These are phyloP conservation scores for Populus euphratica DNA, from an alignment of 345 rosid species.

Conservation along the genomic window DNA sequence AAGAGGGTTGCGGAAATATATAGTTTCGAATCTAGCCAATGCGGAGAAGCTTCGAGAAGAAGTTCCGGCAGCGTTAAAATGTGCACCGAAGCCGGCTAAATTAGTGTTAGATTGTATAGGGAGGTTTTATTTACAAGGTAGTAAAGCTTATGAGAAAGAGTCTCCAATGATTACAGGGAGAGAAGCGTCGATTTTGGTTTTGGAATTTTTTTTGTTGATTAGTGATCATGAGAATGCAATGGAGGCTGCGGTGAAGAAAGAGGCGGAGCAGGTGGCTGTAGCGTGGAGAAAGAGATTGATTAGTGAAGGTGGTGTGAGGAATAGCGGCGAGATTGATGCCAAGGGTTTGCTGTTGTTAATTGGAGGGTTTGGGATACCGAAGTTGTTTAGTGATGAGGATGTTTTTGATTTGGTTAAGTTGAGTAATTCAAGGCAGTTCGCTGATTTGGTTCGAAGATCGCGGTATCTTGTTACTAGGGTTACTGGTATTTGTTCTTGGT, in stretches of 20 bases:
- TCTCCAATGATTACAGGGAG: slow-evolving; percentile 51
- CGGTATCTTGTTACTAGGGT: slow-evolving; percentile 38
- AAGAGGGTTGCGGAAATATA: slow-evolving; percentile 51
- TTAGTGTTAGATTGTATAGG: slow-evolving; percentile 73
- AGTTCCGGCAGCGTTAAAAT: slow-evolving; percentile 49
- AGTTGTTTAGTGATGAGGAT: slow-evolving; percentile 41
- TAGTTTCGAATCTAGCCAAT: slow-evolving; percentile 34
- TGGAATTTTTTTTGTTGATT: slow-evolving; percentile 53
- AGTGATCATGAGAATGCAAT: slow-evolving; percentile 6
- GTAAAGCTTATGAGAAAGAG: slow-evolving; percentile 42
- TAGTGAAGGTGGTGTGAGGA: slow-evolving; percentile 54
- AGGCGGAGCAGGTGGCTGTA: slow-evolving; percentile 49
- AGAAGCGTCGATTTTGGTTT: slow-evolving; percentile 45
- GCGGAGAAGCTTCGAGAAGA: slow-evolving; percentile 42
- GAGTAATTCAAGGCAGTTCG: slow-evolving; percentile 41
- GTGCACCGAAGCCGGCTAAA: slow-evolving; percentile 53
- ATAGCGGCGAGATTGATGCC: slow-evolving; percentile 51
- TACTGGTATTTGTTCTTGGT: slow-evolving; percentile 39
- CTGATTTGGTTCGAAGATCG: slow-evolving; percentile 42
- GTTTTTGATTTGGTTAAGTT: slow-evolving; percentile 49
- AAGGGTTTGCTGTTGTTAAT: slow-evolving; percentile 65
- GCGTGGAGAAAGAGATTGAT: slow-evolving; percentile 66
- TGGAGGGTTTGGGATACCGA: slow-evolving; percentile 66
- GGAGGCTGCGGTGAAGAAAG: slow-evolving; percentile 25
- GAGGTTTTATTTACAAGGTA: slow-evolving; percentile 56